Conservation (phyloP, 176 grass and related monocot genomes). For the Cenchrus purpureus region DNA sequence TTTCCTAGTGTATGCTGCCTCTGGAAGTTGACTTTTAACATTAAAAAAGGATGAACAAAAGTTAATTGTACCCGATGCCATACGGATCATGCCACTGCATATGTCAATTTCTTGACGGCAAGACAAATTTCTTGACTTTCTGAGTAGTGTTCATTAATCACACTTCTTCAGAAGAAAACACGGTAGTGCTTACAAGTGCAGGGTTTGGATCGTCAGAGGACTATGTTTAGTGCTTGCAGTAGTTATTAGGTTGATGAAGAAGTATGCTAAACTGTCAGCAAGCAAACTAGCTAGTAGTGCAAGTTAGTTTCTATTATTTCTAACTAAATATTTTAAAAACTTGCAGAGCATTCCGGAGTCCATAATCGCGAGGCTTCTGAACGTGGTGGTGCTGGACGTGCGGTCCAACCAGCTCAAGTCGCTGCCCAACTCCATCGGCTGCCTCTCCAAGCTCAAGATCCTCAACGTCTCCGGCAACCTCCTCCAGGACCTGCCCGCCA, state of each 20-base stretch:
- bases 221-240: neutral
- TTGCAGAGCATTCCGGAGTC: constrained; percentile 91
- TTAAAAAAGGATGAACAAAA: neutral
- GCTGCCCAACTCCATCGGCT: constrained; percentile 95
- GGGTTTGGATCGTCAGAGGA: neutral
- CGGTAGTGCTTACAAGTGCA: neutral
- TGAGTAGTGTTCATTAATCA: neutral
- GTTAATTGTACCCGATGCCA: neutral
- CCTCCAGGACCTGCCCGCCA: constrained; percentile 67
- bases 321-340: neutral
- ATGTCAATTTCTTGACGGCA: neutral
- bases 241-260: neutral
- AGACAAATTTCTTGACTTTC: neutral
- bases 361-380: constrained; percentile 83
- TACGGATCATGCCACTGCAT: neutral
- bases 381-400: constrained; percentile 81
- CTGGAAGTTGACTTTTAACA: constrained; percentile 13
- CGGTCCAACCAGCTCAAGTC: constrained; percentile 92
- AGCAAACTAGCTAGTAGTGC: neutral
- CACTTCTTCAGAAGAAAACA: neutral
- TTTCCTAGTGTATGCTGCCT: neutral
- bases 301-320: too few species aligned
- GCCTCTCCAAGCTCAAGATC: constrained; percentile 92
- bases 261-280: neutral
- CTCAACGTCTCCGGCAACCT: constrained; percentile 97